These are phyloP conservation scores for Pseudisothecium myosuroides DNA, from an alignment of 225 moss, liverwort and hornwort genomes.

Conservation along the genomic window DNA sequence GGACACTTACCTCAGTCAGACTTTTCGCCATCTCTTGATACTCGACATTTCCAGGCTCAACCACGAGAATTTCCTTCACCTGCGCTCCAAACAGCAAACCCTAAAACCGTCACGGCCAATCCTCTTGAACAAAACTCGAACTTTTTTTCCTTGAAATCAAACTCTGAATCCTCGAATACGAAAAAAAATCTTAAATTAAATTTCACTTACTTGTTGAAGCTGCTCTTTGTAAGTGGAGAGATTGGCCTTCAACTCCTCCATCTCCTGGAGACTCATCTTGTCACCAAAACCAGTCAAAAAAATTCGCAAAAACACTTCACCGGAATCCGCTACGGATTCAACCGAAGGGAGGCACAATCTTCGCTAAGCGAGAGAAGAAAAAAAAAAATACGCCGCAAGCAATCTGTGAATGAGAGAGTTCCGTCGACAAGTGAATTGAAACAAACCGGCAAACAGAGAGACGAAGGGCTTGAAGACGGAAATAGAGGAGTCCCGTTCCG, in stretches of 20 bases:
- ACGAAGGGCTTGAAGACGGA: background rate
- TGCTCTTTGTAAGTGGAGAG: slow-evolving; percentile 82
- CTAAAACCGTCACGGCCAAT: slow-evolving; percentile 5
- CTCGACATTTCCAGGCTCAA: slow-evolving; percentile 68
- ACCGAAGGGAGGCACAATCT: background rate
- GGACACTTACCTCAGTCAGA: slow-evolving; percentile 78
- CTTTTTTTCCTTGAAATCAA: background rate
- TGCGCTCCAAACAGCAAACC: slow-evolving; percentile 28
- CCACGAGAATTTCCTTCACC: slow-evolving; percentile 73
- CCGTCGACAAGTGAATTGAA: background rate
- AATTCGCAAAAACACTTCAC: background rate
- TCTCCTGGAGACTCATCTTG: slow-evolving; percentile 73
- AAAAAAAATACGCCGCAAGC: background rate
- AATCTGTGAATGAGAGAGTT: background rate
- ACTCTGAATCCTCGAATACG: background rate
- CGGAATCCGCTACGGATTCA: background rate
- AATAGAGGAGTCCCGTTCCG: background rate
- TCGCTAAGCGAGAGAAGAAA: too few relatives aligned
- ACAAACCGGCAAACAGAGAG: background rate
- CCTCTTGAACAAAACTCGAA: background rate
- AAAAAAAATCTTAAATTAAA: background rate
- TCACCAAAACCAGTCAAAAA: background rate
- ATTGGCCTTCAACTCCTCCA: slow-evolving; percentile 81
- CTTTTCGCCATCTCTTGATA: slow-evolving; percentile 80
- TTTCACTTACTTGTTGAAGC: slow-evolving; percentile 62